Base-by-base conservation (phyloP, 1,139 yeast genomes). In the Pichia sp. region DNA sequence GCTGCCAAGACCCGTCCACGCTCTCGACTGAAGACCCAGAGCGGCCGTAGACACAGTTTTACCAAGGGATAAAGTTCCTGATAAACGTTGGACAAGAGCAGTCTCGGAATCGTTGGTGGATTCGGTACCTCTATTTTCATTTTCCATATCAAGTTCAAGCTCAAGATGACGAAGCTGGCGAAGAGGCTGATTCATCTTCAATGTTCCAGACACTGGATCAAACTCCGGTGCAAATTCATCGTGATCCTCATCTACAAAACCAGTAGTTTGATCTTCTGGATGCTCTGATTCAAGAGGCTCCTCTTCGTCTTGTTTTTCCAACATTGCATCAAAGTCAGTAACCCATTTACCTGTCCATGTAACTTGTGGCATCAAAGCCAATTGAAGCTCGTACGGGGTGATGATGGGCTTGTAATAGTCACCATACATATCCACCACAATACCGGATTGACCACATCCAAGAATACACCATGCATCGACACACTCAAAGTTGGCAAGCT, bases 291-390 rank as follows among this genome's bases (percentile, higher is more conserved):
- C 33, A 7, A 45, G 50, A 18, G 56, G 58, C 10, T 52, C 60
- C 13, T 56, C 48, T 4, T 59, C 61, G 10, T 41, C 37, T 4
- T 32, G 49, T 17, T 45, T 48, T 7, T 53, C 53, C 42, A 81
- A 52, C 1, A 79, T 69, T 12, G 61, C 62, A 27, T 72, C 66
- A 56, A 87, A 86, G 48, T 84, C 93, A 1, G 88, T 77, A 13
- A 84, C 72, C 98, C 98, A 91, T 49, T 82, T 71, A 1, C 97
- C 97, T 0, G 91, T 79, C 96, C 97, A 88, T 2, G 76, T 66
- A 18, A 85, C 67, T 41, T 82, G 87, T 21, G 74, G 77, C 44
- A 72, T 71, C 40, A 93, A 64, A 0, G 97, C 95, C 53, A 91
- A 60, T 35, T 80, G 70, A 35, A 93, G 64, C 56, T 91, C 99